Evolutionary conservation across 306 rosid genomes (phyloP).

Genomic region (Vachellia pachyceras): DNA sequence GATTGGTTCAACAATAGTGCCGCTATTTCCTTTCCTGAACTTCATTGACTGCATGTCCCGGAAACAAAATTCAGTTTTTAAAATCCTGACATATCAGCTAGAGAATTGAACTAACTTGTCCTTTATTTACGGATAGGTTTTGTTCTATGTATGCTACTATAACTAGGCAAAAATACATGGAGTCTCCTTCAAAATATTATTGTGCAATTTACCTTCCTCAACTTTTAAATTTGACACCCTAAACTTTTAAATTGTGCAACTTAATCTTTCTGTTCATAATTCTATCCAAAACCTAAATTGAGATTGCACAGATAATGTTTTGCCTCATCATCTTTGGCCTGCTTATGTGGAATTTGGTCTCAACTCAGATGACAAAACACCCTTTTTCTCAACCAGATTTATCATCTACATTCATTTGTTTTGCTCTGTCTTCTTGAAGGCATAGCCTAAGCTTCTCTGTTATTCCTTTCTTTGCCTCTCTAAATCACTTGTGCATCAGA

Average conservation of each 20-base stretch:
- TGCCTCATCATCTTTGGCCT: not conserved
- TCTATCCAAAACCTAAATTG: not conserved
- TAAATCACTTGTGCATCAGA: not conserved
- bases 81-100: not conserved
- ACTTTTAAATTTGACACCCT: not conserved
- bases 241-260: not conserved
- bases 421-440: not conserved
- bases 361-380: not conserved
- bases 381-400: not conserved
- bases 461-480: not conserved
- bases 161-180: not conserved
- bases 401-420: not conserved
- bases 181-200: not conserved
- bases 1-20: not conserved
- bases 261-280: not conserved
- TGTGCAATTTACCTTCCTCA: not conserved
- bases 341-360: not conserved
- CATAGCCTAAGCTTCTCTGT: not conserved
- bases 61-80: not conserved
- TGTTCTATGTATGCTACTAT: not conserved
- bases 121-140: not conserved
- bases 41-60: not conserved
- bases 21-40: not conserved
- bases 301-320: not conserved
- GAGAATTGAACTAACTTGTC: not conserved